A percentile compares a stretch with the other conserved stretches of the same genome.
Conservation (phyloP, 2,329 filamentous ascomycete species). For the Alternaria gaisen region DNA sequence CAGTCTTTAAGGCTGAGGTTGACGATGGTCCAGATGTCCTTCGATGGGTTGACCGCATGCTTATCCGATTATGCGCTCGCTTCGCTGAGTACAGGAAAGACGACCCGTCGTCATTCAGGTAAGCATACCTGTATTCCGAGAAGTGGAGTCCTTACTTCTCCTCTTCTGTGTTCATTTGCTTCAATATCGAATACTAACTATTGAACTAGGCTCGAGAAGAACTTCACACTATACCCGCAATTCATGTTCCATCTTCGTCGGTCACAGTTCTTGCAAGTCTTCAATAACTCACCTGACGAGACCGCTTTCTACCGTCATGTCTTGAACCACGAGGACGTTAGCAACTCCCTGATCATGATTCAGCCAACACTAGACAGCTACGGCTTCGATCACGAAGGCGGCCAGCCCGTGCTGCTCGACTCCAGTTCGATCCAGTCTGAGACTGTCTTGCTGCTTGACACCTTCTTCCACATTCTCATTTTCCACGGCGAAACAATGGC, state of each 20-base stretch:
- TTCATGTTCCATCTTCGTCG: slow-evolving; percentile 99
- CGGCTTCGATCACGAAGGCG: slow-evolving; percentile 93
- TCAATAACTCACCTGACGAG: slow-evolving; percentile 99
- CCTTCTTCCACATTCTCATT: slow-evolving; percentile 99
- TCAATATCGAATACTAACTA: neutral
- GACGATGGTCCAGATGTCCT: slow-evolving; percentile 98
- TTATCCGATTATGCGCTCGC: slow-evolving; percentile 93
- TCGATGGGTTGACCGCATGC: slow-evolving; percentile 97
- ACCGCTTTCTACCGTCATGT: slow-evolving; percentile 99
- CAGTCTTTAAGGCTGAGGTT: slow-evolving; percentile 98
- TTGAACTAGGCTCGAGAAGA: slow-evolving; percentile 78
- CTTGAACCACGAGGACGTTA: slow-evolving; percentile 94
- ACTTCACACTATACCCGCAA: slow-evolving; percentile 97
- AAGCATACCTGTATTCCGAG: slow-evolving; percentile 48
- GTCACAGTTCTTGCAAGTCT: slow-evolving; percentile 97
- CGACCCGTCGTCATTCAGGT: slow-evolving; percentile 90
- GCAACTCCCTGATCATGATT: slow-evolving; percentile 98
- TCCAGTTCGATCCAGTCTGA: slow-evolving; percentile 95
- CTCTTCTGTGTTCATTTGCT: neutral
- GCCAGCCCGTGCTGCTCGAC: slow-evolving; percentile 91
- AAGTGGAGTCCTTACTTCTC: neutral
- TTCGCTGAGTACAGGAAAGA: slow-evolving; percentile 99
- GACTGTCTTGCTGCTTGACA: slow-evolving; percentile 92
- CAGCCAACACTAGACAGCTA: slow-evolving; percentile 98
- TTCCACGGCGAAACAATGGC: slow-evolving; percentile 99